Evolutionary conservation across 2,329 filamentous ascomycete species (phyloP), one percentile per base, ranked within the genome.

Genomic region (Talaromyces rugulosus): DNA sequence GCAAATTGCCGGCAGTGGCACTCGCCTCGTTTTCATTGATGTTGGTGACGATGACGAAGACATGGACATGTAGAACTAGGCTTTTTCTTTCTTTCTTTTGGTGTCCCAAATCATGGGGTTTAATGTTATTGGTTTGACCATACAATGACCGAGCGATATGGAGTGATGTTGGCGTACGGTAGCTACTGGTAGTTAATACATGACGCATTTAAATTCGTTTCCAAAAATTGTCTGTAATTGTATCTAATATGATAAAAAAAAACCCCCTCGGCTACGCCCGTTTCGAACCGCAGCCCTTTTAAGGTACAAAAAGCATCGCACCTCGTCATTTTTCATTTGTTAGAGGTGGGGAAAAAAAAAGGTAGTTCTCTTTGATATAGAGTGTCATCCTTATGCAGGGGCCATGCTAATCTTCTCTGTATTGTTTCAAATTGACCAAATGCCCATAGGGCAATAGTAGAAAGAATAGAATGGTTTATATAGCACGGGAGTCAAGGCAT

Each of bases 361-460:
- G 81, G 82, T 83, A 85, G 86, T 85, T 88, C 87, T 89, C 87
- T 89, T 89, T 89, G 86, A 86, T 87, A 85, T 83, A 89, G 87
- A 87, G 88, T 92, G 89, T 93, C 90, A 94, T 93, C 90, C 90
- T 94, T 94, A 90, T 87, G 84, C 84, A 87, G 84, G 85, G 88
- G 87, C 87, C 87, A 90, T 90, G 88, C 88, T 89, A 89, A 88
- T 88, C 85, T 88, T 88, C 86, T 88, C 85, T 88, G 83, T 87
- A 85, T 85, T 82, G 82, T 84, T 85, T 84, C 82, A 85, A 86
- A 82, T 83, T 85, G 83, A 85, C 83, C 82, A 85, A 82, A 83
- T 84, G 78, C 75, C 78, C 77, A 72, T 77, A 79, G 1, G 76
- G 77, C 75, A 71, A 56, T 56, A 31, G 36, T 0, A 6, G 0